Evolutionary conservation across 345 rosid genomes (phyloP).

Genomic region (Linum lewisii): DNA sequence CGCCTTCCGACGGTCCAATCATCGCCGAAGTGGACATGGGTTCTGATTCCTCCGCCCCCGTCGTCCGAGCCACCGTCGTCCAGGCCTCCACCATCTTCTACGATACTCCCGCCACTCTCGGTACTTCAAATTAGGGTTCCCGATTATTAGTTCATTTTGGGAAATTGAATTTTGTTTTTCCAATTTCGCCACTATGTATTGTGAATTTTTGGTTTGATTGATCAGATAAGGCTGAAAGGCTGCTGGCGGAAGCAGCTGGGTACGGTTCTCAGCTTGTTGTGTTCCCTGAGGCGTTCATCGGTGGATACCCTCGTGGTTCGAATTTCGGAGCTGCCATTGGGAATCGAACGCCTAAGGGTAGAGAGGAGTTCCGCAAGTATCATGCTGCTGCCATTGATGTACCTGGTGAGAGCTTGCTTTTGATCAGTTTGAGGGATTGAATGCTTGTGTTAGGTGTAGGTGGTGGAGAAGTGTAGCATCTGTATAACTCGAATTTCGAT

Average conservation of each 20-base stretch:
- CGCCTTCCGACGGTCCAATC: constrained; percentile 30
- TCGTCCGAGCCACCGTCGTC: constrained; percentile 84
- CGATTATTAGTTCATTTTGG: background rate
- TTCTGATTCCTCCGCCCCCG: constrained; percentile 38
- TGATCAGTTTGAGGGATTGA: too few species aligned
- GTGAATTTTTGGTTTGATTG: background rate
- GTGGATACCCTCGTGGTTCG: constrained; percentile 91
- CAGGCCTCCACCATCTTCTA: constrained; percentile 89
- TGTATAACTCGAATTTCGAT: too few species aligned
- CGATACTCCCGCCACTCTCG: constrained; percentile 83
- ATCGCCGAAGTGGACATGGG: constrained; percentile 80
- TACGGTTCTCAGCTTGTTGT: constrained; percentile 78
- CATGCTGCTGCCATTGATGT: constrained; percentile 81
- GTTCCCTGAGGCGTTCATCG: constrained; percentile 91
- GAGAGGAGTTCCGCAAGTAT: constrained; percentile 79
- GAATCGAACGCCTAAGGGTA: constrained; percentile 61
- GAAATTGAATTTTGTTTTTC: background rate
- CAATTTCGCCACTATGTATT: background rate
- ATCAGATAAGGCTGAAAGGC: constrained; percentile 81
- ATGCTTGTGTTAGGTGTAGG: too few species aligned
- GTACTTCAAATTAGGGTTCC: constrained; percentile 17
- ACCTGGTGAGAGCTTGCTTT: constrained; percentile 39
- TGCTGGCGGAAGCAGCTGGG: constrained; percentile 76
- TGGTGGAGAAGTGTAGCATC: too few species aligned
- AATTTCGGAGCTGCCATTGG: constrained; percentile 67